These are phyloP conservation scores for Mycena polygramma DNA, from an alignment of 768 basidiomycete genomes.

Conservation along the genomic window DNA sequence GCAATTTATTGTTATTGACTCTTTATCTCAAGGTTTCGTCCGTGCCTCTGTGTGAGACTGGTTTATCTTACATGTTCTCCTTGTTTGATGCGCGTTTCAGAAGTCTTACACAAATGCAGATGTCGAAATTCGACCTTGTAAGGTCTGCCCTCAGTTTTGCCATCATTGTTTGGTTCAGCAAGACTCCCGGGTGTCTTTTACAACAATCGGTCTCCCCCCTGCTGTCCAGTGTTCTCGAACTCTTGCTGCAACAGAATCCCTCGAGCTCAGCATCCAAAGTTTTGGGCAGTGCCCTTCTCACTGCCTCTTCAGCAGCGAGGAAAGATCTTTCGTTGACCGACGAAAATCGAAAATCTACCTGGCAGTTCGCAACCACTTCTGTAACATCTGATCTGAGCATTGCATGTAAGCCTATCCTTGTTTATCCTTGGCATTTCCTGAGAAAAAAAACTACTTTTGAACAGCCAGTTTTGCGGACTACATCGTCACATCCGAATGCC, in stretches of 20 bases:
- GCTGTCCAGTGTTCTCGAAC: conserved; percentile 39
- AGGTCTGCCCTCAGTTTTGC: conserved; percentile 48
- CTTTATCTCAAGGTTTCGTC: conserved; percentile 7
- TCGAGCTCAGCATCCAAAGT: conserved; percentile 24
- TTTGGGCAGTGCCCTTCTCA: conserved; percentile 54
- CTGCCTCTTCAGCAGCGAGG: conserved; percentile 47
- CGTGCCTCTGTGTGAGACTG: conserved; percentile 3
- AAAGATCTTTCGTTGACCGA: conserved; percentile 29
- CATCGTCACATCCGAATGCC: conserved; percentile 46
- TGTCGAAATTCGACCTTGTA: conserved; percentile 33
- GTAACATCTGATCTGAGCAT: conserved; percentile 50
- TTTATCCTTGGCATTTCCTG: too few relatives aligned
- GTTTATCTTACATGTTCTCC: neutral
- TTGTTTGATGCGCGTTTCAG: conserved; percentile 13
- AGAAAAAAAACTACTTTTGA: neutral
- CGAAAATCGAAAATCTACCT: conserved; percentile 52
- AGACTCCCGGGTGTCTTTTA: conserved; percentile 37
- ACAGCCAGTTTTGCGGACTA: conserved; percentile 65
- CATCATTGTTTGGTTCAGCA: conserved; percentile 50
- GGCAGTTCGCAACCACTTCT: conserved; percentile 49
- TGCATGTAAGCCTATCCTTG: too few relatives aligned
- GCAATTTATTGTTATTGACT: neutral
- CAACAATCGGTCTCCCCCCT: conserved; percentile 41
- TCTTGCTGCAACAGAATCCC: conserved; percentile 29
- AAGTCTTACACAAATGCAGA: conserved; percentile 1